A percentile compares a stretch with the other conserved stretches of the same genome.
Conservation (phyloP, 2,329 filamentous ascomycete species). For the Thelonectria blattea region DNA sequence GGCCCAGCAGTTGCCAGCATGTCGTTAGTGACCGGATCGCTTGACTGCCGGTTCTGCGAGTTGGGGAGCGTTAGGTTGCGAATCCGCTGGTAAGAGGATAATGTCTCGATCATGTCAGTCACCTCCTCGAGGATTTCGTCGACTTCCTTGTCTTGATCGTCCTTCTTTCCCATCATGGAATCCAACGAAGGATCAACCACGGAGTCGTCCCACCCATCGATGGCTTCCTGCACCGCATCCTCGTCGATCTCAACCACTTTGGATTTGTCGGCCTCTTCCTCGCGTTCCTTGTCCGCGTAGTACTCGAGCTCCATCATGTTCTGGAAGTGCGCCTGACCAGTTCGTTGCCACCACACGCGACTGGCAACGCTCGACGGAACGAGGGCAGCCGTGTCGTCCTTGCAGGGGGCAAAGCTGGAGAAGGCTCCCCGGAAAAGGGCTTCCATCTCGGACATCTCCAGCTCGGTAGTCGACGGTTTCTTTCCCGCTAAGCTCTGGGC, state of each 20-base stretch:
- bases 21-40: conserved; percentile 69
- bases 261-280: conserved; percentile 41
- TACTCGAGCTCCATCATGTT: conserved; percentile 64
- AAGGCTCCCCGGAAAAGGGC: conserved; percentile 78
- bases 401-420: conserved; percentile 78
- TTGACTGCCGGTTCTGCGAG: conserved; percentile 64
- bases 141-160: conserved; percentile 69
- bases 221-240: conserved; percentile 57
- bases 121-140: conserved; percentile 76
- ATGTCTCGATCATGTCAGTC: conserved; percentile 76
- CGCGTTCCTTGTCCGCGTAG: conserved; percentile 49
- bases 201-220: conserved; percentile 64
- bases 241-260: conserved; percentile 56
- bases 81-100: conserved; percentile 80
- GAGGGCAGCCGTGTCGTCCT: conserved; percentile 74
- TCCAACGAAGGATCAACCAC: conserved; percentile 64
- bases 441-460: conserved; percentile 72
- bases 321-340: conserved; percentile 70
- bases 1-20: conserved; percentile 71
- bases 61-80: conserved; percentile 73
- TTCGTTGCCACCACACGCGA: conserved; percentile 78
- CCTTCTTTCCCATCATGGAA: conserved; percentile 58
- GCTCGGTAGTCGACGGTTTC: conserved; percentile 61
- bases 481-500: conserved; percentile 70
- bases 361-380: conserved; percentile 71